Conservation (phyloP, 129 eudicot genomes). For the Centaurea solstitialis region DNA sequence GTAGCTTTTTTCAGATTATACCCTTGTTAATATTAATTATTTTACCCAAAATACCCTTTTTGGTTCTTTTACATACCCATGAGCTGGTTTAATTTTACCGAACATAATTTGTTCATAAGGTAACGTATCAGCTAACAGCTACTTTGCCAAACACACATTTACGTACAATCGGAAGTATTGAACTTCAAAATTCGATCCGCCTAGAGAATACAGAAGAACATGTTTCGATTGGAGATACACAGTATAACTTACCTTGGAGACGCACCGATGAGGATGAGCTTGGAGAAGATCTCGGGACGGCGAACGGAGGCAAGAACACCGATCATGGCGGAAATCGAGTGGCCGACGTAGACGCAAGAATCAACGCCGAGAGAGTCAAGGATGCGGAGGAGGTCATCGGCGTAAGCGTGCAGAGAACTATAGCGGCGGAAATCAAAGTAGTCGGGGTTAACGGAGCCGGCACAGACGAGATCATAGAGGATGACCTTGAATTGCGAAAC, state of each 20-base stretch:
- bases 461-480: constrained; percentile 45
- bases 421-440: constrained; percentile 43
- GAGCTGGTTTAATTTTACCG: too few relatives aligned
- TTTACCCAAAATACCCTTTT: too few relatives aligned
- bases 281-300: constrained; percentile 33
- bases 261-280: constrained; percentile 44
- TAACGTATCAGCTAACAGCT: too few relatives aligned
- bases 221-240: neutral
- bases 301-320: constrained; percentile 41
- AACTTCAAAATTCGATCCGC: neutral
- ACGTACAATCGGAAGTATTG: neutral
- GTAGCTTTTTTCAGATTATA: too few relatives aligned
- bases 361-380: constrained; percentile 31
- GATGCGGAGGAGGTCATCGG: constrained; percentile 37
- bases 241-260: constrained; percentile 41
- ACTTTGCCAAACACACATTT: too few relatives aligned
- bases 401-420: constrained; percentile 41
- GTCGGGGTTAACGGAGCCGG: constrained; percentile 45
- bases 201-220: neutral
- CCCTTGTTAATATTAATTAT: too few relatives aligned
- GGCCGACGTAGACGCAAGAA: constrained; percentile 43
- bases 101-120: too few relatives aligned
- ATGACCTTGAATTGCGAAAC: constrained; percentile 30
- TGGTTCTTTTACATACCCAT: too few relatives aligned
- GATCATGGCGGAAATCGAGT: constrained; percentile 41